Percentiles rank a stretch among this genome's conserved stretches.
Evolutionary conservation across 306 rosid genomes (phyloP).

Genomic region (Lathyrus sativus): DNA sequence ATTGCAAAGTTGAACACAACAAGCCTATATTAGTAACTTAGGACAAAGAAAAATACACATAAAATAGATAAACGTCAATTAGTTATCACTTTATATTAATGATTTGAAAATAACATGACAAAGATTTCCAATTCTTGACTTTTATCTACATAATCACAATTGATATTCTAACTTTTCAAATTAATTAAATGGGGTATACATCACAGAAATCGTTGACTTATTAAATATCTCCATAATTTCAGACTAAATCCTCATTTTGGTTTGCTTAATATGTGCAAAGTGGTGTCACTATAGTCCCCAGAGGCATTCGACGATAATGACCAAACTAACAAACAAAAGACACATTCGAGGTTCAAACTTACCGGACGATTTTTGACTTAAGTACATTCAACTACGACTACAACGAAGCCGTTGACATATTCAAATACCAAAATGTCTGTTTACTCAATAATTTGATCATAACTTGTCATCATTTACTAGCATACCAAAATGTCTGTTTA

Average conservation of each 20-base stretch:
- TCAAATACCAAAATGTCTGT: too few relatives aligned
- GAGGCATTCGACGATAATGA: neutral
- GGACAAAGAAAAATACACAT: neutral
- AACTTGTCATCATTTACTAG: too few relatives aligned
- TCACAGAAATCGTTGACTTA: neutral
- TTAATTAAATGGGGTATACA: neutral
- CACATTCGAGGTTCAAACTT: too few relatives aligned
- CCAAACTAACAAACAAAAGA: too few relatives aligned
- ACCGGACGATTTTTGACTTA: too few relatives aligned
- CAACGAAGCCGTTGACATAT: too few relatives aligned
- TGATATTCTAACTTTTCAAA: slow-evolving; percentile 14
- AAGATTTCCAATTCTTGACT: neutral
- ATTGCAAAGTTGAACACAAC: slow-evolving; percentile 13
- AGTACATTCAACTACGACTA: too few relatives aligned
- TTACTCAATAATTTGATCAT: too few relatives aligned
- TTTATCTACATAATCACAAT: slow-evolving; percentile 3
- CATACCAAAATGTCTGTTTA: too few relatives aligned
- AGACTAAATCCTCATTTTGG: too few relatives aligned
- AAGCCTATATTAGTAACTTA: neutral
- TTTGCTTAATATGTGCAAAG: too few relatives aligned
- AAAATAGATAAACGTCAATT: slow-evolving; percentile 24
- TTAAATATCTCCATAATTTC: neutral
- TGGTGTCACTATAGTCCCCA: neutral
- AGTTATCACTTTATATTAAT: slow-evolving; percentile 5
- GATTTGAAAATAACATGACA: slow-evolving; percentile 23